Conservation (phyloP, 2,329 filamentous ascomycete genomes). For the Aspergillus sp. region DNA sequence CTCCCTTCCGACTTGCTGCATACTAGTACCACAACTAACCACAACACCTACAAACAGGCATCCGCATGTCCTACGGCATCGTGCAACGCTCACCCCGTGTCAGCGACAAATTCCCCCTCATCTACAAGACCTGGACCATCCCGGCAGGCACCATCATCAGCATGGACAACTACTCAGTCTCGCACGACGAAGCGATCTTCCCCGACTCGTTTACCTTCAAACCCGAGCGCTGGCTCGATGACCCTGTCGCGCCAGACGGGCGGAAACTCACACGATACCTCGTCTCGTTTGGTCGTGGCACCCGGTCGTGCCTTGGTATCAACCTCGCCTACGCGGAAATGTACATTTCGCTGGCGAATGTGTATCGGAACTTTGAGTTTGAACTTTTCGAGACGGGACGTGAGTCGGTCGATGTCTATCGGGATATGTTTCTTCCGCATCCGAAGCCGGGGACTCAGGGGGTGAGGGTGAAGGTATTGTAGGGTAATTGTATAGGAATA, state of each 20-base stretch:
- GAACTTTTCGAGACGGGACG: constrained; percentile 17
- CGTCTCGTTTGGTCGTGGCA: constrained; percentile 14
- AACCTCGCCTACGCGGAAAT: constrained; percentile 19
- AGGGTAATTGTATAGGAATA: background rate
- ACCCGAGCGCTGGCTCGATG: constrained; percentile 19
- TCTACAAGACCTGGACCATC: constrained; percentile 15
- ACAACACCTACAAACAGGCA: background rate
- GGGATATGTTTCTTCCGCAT: constrained; percentile 18
- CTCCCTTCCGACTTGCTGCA: background rate
- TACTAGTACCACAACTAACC: background rate
- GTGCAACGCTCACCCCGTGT: constrained; percentile 11
- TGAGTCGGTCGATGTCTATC: constrained; percentile 9
- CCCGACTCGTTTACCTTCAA: constrained; percentile 14
- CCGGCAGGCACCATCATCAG: constrained; percentile 11
- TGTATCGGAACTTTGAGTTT: constrained; percentile 17
- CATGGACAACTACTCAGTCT: constrained; percentile 16
- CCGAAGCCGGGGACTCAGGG: constrained; percentile 14
- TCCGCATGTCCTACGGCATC: constrained; percentile 16
- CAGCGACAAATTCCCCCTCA: constrained; percentile 12
- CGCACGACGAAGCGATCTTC: constrained; percentile 18
- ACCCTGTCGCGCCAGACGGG: constrained; percentile 11
- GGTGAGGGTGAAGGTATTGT: constrained; percentile 11
- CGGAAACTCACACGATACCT: constrained; percentile 14
- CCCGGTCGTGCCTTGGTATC: constrained; percentile 16
- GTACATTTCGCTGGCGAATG: constrained; percentile 15